Conservation (phyloP, 2,329 filamentous ascomycete genomes). For the Aspergillus carbonarius region DNA sequence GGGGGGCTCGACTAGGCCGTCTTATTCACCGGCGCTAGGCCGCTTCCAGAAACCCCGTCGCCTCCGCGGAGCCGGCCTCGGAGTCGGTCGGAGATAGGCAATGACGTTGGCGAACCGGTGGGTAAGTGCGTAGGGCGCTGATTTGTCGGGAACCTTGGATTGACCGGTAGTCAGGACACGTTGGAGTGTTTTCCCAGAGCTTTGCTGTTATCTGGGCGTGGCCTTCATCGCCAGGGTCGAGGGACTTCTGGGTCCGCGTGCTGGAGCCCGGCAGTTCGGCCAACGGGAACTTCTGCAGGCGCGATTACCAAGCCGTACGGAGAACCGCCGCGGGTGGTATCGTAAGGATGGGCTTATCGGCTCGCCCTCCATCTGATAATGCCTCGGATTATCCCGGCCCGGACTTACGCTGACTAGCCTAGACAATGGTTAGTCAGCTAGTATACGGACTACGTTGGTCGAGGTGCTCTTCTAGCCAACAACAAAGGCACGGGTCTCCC, state of each 20-base stretch:
- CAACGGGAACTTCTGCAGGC: constrained; percentile 12
- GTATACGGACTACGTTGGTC: neutral
- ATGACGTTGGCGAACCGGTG: constrained; percentile 11
- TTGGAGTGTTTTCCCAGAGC: neutral
- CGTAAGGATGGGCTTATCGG: neutral
- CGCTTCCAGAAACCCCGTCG: constrained; percentile 12
- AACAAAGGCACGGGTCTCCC: neutral
- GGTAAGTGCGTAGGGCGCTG: neutral
- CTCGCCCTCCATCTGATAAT: constrained; percentile 18
- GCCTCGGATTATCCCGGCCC: neutral
- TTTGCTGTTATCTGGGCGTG: no score
- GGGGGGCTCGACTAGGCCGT: constrained; percentile 4
- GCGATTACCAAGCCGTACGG: constrained; percentile 10
- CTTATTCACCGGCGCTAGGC: constrained; percentile 11
- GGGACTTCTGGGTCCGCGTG: neutral
- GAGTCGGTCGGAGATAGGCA: constrained; percentile 16
- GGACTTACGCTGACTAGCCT: neutral
- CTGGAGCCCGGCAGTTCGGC: constrained; percentile 1
- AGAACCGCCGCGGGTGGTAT: neutral
- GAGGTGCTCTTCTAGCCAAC: neutral
- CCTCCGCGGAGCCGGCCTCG: constrained; percentile 21
- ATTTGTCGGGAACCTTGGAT: neutral
- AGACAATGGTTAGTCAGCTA: no score
- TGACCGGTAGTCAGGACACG: neutral
- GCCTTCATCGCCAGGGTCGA: neutral